Evolutionary conservation across 164 flowering plant genomes (phyloP).

Genomic region (Dillenia turbinata): DNA sequence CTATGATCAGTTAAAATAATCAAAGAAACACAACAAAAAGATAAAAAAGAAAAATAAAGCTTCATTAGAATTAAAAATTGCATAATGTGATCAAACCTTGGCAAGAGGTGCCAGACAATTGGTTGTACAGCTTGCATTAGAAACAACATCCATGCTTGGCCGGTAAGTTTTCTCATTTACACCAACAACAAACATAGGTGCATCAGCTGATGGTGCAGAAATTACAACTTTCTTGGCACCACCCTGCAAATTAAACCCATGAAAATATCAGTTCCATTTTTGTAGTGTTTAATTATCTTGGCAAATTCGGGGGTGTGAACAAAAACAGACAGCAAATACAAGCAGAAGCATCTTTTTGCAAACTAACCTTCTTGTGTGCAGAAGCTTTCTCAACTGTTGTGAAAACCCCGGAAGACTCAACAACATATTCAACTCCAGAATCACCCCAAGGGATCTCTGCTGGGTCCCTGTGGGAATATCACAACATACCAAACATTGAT

Average conservation of each 20-base stretch:
- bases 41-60: too few species aligned
- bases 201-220: slow-evolving; percentile 99
- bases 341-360: neutral
- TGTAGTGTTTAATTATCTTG: too few species aligned
- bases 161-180: slow-evolving; percentile 86
- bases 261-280: neutral
- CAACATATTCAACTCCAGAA: slow-evolving; percentile 86
- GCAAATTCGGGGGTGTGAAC: neutral
- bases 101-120: slow-evolving; percentile 97
- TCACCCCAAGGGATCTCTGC: slow-evolving; percentile 96
- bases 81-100: slow-evolving; percentile 41
- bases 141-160: slow-evolving; percentile 88
- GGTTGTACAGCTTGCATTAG: slow-evolving; percentile 98
- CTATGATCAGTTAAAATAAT: too few species aligned
- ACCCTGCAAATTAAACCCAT: slow-evolving; percentile 49
- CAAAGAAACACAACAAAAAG: too few species aligned
- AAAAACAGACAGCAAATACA: slow-evolving; percentile 3
- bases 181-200: slow-evolving; percentile 98
- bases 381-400: slow-evolving; percentile 86
- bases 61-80: neutral
- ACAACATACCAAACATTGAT: neutral
- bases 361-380: slow-evolving; percentile 67
- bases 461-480: slow-evolving; percentile 56
- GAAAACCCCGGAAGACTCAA: slow-evolving; percentile 96
- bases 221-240: slow-evolving; percentile 96